Evolutionary conservation across 495 filamentous ascomycete genomes (phyloP).

Genomic region (Paragyromitra xinjiangensis): DNA sequence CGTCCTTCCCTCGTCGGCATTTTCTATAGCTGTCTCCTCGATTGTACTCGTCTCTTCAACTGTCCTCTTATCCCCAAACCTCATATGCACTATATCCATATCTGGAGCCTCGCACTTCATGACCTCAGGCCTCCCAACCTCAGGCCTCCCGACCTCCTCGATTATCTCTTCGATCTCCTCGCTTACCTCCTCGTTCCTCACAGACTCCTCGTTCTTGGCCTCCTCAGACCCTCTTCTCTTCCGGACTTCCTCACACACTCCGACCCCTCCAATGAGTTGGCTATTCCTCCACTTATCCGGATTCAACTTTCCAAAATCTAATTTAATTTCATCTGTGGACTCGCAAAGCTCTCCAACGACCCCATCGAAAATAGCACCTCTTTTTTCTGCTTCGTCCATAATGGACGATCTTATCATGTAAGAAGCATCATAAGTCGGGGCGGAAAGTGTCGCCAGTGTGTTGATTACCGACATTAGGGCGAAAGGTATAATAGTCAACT

Average conservation of each 20-base stretch:
- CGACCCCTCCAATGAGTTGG: neutral
- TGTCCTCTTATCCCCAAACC: too few relatives aligned
- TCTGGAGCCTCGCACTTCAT: too few relatives aligned
- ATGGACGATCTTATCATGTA: constrained; percentile 25
- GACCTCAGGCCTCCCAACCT: too few relatives aligned
- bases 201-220: too few relatives aligned
- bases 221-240: too few relatives aligned
- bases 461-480: constrained; percentile 38
- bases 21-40: too few relatives aligned
- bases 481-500: constrained; percentile 30
- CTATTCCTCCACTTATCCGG: neutral
- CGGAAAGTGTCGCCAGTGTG: neutral
- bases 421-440: constrained; percentile 2
- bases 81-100: too few relatives aligned
- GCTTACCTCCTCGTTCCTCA: too few relatives aligned
- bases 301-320: neutral
- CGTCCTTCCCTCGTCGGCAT: too few relatives aligned
- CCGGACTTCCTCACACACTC: neutral
- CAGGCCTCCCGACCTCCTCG: too few relatives aligned
- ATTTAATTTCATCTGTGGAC: neutral
- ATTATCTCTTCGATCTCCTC: too few relatives aligned
- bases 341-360: constrained; percentile 24
- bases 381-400: constrained; percentile 30
- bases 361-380: constrained; percentile 34
- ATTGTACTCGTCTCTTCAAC: too few relatives aligned